Evolutionary conservation across 2,329 filamentous ascomycete genomes (phyloP).

Genomic region (Neofusicoccum cordaticola): DNA sequence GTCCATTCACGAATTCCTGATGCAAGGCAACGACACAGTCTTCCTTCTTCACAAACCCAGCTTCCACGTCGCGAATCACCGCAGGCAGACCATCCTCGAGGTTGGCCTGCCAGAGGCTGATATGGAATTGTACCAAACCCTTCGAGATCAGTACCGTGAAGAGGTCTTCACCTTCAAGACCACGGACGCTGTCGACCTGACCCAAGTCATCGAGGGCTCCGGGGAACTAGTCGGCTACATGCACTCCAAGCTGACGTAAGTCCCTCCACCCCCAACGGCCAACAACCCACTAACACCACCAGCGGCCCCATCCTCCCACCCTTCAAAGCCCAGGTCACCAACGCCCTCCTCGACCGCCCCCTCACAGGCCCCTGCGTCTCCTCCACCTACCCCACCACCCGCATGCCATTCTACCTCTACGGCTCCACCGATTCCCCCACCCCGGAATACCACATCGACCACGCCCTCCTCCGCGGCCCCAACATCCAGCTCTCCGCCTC

Average conservation of each 20-base stretch:
- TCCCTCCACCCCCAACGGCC: background rate
- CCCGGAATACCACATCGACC: conserved; percentile 41
- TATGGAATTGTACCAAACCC: conserved; percentile 23
- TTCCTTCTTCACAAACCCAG: conserved; percentile 39
- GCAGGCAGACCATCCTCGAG: conserved; percentile 39
- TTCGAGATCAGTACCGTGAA: conserved; percentile 26
- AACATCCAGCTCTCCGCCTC: conserved; percentile 39
- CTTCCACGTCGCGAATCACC: conserved; percentile 43
- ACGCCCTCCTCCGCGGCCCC: conserved; percentile 43
- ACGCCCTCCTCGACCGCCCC: conserved; percentile 29
- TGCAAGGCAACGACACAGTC: conserved; percentile 35
- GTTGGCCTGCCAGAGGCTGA: conserved; percentile 25
- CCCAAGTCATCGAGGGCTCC: conserved; percentile 21
- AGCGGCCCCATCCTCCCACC: conserved; percentile 24
- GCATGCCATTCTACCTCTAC: conserved; percentile 49
- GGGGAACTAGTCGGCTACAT: background rate
- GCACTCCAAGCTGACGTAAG: background rate
- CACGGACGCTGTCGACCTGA: conserved; percentile 25
- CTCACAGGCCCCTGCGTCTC: conserved; percentile 38
- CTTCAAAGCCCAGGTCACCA: conserved; percentile 25
- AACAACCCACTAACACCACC: background rate
- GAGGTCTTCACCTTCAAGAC: conserved; percentile 30
- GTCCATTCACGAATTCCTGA: conserved; percentile 38
- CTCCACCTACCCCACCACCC: conserved; percentile 33
- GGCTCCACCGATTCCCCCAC: conserved; percentile 27